Evolutionary conservation across 495 filamentous ascomycete genomes (phyloP).

Genomic region (Durotheca rogersii): DNA sequence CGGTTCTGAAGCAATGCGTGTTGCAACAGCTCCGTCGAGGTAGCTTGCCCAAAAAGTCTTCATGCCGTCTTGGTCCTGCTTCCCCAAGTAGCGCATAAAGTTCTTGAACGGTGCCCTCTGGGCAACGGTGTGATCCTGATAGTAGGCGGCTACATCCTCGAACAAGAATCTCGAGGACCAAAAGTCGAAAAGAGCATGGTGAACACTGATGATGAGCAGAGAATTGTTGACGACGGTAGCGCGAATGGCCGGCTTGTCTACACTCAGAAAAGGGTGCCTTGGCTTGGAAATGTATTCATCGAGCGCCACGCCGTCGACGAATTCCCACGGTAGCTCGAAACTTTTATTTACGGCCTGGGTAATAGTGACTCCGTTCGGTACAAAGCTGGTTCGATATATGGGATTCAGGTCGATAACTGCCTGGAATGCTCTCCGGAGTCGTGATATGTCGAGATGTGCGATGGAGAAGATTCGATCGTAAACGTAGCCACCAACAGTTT

Average conservation of each 20-base stretch:
- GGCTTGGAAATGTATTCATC: background rate
- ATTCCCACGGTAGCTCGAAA: background rate
- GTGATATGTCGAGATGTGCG: background rate
- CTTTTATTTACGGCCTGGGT: background rate
- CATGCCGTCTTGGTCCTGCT: slow-evolving; percentile 5
- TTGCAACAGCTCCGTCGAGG: background rate
- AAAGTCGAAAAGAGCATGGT: slow-evolving; percentile 58
- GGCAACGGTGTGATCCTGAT: slow-evolving; percentile 4
- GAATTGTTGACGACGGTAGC: background rate
- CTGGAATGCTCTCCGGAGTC: background rate
- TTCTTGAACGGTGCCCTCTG: slow-evolving; percentile 16
- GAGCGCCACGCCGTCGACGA: background rate
- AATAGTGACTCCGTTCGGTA: background rate
- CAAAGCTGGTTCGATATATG: background rate
- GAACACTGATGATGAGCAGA: slow-evolving; percentile 32
- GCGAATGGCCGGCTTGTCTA: background rate
- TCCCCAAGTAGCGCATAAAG: slow-evolving; percentile 17
- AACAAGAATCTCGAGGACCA: slow-evolving; percentile 51
- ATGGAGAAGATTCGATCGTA: slow-evolving; percentile 1
- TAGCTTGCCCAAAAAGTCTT: slow-evolving; percentile 18
- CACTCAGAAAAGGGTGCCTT: background rate
- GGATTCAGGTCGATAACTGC: background rate
- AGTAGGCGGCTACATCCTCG: slow-evolving; percentile 37
- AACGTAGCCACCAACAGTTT: background rate
- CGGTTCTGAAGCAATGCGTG: background rate